Evolutionary conservation across 2,329 filamentous ascomycete genomes (phyloP).

Genomic region (Epichloe brachyelytri): DNA sequence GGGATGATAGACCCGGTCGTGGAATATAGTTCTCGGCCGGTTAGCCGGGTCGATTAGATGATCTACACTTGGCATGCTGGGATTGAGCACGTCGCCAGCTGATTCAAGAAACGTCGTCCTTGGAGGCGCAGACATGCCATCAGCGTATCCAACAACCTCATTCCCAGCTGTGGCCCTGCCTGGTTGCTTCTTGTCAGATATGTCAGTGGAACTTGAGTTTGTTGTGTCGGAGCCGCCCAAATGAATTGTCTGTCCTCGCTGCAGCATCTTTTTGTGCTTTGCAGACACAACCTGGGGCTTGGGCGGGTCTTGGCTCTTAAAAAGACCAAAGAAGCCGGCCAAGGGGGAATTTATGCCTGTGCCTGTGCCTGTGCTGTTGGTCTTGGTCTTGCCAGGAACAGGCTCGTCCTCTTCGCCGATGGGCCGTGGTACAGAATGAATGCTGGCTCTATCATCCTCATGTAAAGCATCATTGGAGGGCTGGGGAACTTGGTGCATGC

Average conservation of each 20-base stretch:
- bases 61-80: slow-evolving; percentile 67
- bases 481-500: slow-evolving; percentile 53
- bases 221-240: slow-evolving; percentile 15
- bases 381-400: slow-evolving; percentile 14
- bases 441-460: slow-evolving; percentile 51
- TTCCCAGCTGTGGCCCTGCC: slow-evolving; percentile 37
- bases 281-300: slow-evolving; percentile 37
- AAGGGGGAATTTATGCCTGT: slow-evolving; percentile 29
- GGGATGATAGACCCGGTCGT: slow-evolving; percentile 90
- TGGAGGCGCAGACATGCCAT: slow-evolving; percentile 57
- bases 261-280: slow-evolving; percentile 59
- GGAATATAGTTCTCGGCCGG: slow-evolving; percentile 83
- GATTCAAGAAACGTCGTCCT: slow-evolving; percentile 91
- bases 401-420: slow-evolving; percentile 15
- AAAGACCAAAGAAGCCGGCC: slow-evolving; percentile 58
- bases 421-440: slow-evolving; percentile 30
- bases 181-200: slow-evolving; percentile 9
- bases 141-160: slow-evolving; percentile 30
- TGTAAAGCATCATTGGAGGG: slow-evolving; percentile 51
- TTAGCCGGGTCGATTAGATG: slow-evolving; percentile 75
- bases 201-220: slow-evolving; percentile 8
- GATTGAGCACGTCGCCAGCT: slow-evolving; percentile 82
- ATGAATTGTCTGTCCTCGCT: slow-evolving; percentile 59
- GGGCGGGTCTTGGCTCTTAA: slow-evolving; percentile 44
- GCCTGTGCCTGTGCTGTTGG: background rate